Conservation (phyloP, 2,329 filamentous ascomycete species). For the Elsinoe necatrix region DNA sequence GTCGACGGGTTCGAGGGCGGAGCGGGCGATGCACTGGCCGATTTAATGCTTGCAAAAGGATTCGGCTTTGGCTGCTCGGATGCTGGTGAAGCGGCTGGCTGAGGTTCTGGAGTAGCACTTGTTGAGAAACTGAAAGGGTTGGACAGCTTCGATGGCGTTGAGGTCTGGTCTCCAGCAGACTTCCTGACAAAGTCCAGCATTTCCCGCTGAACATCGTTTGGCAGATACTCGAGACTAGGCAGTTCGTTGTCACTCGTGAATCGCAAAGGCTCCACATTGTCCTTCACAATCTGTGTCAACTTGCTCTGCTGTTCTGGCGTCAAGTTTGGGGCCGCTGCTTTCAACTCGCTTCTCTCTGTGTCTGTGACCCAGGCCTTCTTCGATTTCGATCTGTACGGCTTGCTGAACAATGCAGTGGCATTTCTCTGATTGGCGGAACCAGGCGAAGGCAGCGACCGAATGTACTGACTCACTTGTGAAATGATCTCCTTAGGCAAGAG, state of each 20-base stretch:
- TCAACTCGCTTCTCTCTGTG: slow-evolving; percentile 17
- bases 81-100: neutral
- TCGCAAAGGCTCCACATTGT: slow-evolving; percentile 4
- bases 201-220: slow-evolving; percentile 15
- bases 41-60: slow-evolving; percentile 14
- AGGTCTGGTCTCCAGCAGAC: neutral
- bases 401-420: slow-evolving; percentile 3
- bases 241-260: neutral
- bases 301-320: slow-evolving; percentile 13
- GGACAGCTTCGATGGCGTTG: neutral
- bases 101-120: neutral
- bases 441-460: slow-evolving; percentile 1
- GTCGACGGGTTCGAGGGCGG: neutral
- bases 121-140: slow-evolving; percentile 4
- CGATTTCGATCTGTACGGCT: slow-evolving; percentile 10
- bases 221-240: slow-evolving; percentile 2
- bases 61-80: slow-evolving; percentile 8
- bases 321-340: slow-evolving; percentile 15
- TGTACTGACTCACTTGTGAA: neutral
- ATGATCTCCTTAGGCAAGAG: neutral
- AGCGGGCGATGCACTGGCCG: neutral
- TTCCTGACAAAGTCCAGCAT: slow-evolving; percentile 17
- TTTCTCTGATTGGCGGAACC: neutral
- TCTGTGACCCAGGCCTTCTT: slow-evolving; percentile 15
- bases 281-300: slow-evolving; percentile 16